Conservation (phyloP, 2,329 filamentous ascomycete species). For the Apiospora aurea region DNA sequence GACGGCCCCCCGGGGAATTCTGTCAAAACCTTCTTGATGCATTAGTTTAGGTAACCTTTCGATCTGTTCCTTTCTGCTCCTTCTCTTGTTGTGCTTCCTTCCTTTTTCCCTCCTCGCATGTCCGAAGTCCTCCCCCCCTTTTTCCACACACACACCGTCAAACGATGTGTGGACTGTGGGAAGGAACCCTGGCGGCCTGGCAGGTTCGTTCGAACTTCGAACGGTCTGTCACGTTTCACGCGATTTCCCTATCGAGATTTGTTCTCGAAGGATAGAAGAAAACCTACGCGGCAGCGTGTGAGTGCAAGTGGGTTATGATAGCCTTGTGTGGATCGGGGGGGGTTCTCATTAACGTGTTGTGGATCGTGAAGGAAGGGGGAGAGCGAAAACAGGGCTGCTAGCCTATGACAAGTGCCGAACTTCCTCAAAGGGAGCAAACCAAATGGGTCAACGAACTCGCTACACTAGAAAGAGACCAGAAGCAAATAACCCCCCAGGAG, state of each 20-base stretch:
- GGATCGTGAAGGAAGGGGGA: neutral
- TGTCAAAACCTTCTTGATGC: neutral
- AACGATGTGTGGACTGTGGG: neutral
- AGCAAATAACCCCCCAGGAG: neutral
- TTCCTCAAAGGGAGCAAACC: neutral
- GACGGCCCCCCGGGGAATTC: neutral
- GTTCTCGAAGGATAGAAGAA: neutral
- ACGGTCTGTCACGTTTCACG: neutral
- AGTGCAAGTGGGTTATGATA: neutral
- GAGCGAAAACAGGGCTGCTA: neutral
- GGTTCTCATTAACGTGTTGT: neutral
- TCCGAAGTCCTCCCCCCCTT: neutral
- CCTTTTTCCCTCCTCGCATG: neutral
- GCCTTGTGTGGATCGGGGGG: neutral
- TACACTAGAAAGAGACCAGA: too few species aligned
- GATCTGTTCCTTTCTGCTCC: neutral
- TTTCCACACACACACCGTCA: neutral
- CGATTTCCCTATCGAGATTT: slow-evolving; percentile 12
- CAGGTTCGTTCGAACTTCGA: neutral
- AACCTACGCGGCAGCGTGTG: neutral
- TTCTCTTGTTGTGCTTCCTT: neutral
- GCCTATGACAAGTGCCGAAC: neutral
- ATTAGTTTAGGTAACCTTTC: neutral
- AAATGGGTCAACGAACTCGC: too few species aligned
- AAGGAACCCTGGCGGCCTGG: neutral